These are phyloP conservation scores for Boeremia exigua DNA, from an alignment of 2,329 filamentous ascomycete genomes.

Conservation along the genomic window DNA sequence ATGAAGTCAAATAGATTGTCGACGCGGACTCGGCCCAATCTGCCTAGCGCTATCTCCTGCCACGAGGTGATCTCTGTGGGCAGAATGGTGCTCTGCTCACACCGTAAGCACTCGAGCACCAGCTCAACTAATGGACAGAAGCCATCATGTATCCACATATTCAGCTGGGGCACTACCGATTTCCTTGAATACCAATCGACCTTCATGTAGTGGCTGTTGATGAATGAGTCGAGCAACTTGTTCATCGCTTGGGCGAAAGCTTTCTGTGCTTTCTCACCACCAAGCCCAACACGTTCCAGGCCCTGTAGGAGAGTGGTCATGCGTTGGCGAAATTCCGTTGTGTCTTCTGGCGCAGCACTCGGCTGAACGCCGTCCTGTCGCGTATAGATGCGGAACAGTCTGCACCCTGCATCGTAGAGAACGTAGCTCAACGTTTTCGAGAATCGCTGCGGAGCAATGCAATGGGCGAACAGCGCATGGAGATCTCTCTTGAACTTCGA, in stretches of 20 bases:
- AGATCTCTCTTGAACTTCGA: constrained; percentile 66
- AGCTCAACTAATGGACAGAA: constrained; percentile 70
- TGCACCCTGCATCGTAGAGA: constrained; percentile 60
- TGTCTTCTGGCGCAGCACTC: constrained; percentile 24
- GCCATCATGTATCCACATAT: constrained; percentile 71
- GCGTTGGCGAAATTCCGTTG: constrained; percentile 53
- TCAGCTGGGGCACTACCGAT: constrained; percentile 65
- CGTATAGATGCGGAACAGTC: constrained; percentile 50
- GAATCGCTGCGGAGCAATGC: constrained; percentile 60
- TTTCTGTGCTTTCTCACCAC: constrained; percentile 72
- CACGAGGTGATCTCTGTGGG: constrained; percentile 66
- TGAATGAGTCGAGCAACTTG: constrained; percentile 67
- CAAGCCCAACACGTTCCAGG: constrained; percentile 69
- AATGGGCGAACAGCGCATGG: constrained; percentile 70
- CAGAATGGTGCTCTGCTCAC: constrained; percentile 35
- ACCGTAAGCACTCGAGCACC: constrained; percentile 57
- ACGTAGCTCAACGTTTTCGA: constrained; percentile 62
- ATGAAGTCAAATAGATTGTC: constrained; percentile 81
- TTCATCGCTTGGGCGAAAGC: constrained; percentile 76
- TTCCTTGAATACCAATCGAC: constrained; percentile 65
- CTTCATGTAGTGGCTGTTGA: constrained; percentile 65
- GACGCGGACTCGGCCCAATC: constrained; percentile 72
- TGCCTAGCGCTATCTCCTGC: constrained; percentile 72
- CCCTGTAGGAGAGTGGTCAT: constrained; percentile 64
- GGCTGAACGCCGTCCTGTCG: constrained; percentile 34